Evolutionary conservation across 768 basidiomycete genomes (phyloP).

Genomic region (Pisolithus microcarpus): DNA sequence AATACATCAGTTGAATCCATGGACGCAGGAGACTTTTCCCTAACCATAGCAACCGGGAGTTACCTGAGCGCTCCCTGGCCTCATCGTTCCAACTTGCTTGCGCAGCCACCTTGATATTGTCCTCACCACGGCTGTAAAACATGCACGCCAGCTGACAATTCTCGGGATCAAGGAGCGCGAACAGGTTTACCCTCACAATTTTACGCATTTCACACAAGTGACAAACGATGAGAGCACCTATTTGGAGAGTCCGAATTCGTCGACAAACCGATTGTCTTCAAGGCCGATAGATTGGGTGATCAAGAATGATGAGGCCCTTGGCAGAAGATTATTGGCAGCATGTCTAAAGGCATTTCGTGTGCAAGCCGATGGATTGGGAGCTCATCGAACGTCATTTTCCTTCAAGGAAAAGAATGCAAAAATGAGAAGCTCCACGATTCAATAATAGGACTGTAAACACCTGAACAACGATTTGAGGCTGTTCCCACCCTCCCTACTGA

Average conservation of each 20-base stretch:
- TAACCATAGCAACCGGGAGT: not conserved
- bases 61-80: constrained; percentile 14
- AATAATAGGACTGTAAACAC: not conserved
- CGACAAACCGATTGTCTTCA: not conserved
- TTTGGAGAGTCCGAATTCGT: not conserved
- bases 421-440: no score
- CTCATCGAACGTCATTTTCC: no score
- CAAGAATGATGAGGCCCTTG: no score
- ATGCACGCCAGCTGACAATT: constrained; percentile 1
- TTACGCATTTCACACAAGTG: constrained; percentile 16
- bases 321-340: no score
- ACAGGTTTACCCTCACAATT: constrained; percentile 8
- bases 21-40: no score
- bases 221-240: constrained; percentile 6
- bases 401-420: no score
- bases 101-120: constrained; percentile 9
- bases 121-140: constrained; percentile 5
- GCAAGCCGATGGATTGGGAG: no score
- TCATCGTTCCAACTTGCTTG: constrained; percentile 11
- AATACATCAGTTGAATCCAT: not conserved
- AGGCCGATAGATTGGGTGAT: not conserved
- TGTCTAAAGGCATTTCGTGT: no score
- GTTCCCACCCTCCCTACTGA: no score
- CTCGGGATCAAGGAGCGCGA: constrained; percentile 9
- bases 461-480: no score